Percentiles rank a stretch among this genome's conserved stretches.
Evolutionary conservation across 116 monocot species (phyloP).

Genomic region (Posidonia oceanica): DNA sequence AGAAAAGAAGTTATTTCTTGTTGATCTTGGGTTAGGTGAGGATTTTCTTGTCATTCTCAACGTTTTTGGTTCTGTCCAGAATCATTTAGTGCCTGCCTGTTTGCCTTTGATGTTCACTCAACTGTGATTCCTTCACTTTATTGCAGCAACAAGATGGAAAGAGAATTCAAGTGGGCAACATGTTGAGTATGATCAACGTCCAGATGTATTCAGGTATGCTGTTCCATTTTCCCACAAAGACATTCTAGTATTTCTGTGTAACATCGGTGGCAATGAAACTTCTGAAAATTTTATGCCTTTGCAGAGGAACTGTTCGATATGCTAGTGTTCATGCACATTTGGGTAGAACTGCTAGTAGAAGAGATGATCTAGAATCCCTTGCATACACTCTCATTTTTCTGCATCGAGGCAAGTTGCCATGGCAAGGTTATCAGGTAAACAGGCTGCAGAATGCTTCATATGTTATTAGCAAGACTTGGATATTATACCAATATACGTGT

Average conservation of each 20-base stretch:
- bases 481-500: background rate
- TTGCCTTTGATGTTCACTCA: background rate
- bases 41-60: background rate
- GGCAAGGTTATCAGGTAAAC: constrained; percentile 95
- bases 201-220: constrained; percentile 73
- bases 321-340: constrained; percentile 98
- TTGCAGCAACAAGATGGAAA: constrained; percentile 89
- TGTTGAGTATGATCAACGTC: constrained; percentile 94
- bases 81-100: background rate
- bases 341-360: constrained; percentile 90
- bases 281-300: background rate
- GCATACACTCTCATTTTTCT: constrained; percentile 93
- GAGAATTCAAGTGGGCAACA: constrained; percentile 56
- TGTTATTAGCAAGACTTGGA: background rate
- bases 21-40: constrained; percentile 91
- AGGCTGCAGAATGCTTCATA: background rate
- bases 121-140: background rate
- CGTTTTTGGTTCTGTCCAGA: background rate
- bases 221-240: background rate
- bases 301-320: constrained; percentile 92
- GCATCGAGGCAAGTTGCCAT: constrained; percentile 71
- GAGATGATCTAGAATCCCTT: constrained; percentile 96
- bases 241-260: background rate
- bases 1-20: constrained; percentile 89
- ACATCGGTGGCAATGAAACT: background rate